Percentiles rank a stretch among this genome's conserved stretches.
Conservation (phyloP, 192 early-diverging fungal genomes). For the Helicostylum pulchrum region DNA sequence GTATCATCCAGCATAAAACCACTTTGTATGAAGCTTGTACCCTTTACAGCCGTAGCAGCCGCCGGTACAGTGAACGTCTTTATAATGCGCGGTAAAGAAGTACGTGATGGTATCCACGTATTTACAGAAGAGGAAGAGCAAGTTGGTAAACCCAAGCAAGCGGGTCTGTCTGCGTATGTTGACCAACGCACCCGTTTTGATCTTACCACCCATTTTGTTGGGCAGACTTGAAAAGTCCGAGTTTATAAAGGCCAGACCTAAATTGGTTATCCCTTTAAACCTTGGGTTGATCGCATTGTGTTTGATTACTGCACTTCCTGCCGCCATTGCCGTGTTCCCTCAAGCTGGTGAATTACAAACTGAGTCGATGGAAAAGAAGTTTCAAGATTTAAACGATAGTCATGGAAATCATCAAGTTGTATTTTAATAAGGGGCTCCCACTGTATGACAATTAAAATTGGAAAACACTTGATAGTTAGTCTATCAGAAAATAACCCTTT, state of each 20-base stretch:
- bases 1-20: slow-evolving; percentile 40
- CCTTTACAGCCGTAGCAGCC: slow-evolving; percentile 75
- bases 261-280: slow-evolving; percentile 57
- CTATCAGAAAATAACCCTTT: too few species aligned
- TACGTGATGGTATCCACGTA: slow-evolving; percentile 77
- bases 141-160: slow-evolving; percentile 65
- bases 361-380: slow-evolving; percentile 58
- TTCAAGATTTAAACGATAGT: slow-evolving; percentile 53
- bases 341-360: slow-evolving; percentile 63
- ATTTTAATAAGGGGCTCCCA: slow-evolving; percentile 76
- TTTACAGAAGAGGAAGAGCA: slow-evolving; percentile 60
- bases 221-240: slow-evolving; percentile 58
- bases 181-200: slow-evolving; percentile 68
- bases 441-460: background rate
- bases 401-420: slow-evolving; percentile 66
- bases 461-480: too few species aligned
- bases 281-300: slow-evolving; percentile 64
- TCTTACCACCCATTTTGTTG: slow-evolving; percentile 71
- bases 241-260: slow-evolving; percentile 54
- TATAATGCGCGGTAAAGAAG: slow-evolving; percentile 80
- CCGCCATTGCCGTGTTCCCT: slow-evolving; percentile 77
- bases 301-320: slow-evolving; percentile 70
- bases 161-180: slow-evolving; percentile 65
- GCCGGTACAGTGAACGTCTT: slow-evolving; percentile 83
- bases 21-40: slow-evolving; percentile 52